Base-by-base conservation (phyloP, 805 yeast species). In the Saturnispora serradocipensis region DNA sequence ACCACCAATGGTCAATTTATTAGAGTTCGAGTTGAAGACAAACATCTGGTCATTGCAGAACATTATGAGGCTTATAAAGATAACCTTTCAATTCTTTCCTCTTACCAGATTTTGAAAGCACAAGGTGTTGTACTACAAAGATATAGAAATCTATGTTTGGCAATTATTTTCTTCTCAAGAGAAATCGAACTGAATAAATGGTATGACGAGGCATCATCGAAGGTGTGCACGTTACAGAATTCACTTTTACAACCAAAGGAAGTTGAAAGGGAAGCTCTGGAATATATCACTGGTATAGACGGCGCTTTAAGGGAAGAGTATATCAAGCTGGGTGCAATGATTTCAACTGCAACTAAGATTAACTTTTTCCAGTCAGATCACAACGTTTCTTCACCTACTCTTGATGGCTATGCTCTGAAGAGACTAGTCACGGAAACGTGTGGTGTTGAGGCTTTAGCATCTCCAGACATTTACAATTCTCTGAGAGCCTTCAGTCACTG, bases 361-460 rank as follows among this genome's bases (percentile, higher is more conserved):
- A 75, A 77, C 58, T 78, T 77, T 56, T 67, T 77, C 51, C 82
- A 77, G 54, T 75, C 81, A 1, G 82, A 78, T 59, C 83, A 78
- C 58, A 78, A 73, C 59, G 72, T 75, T 18, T 73, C 78, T 20
- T 49, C 59, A 25, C 74, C 78, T n/a, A 69, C 67, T 48, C 60
- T 77, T 20, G 80, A 76, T 51, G 80, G 81, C 0, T 54, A 59
- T 40, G 72, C 68, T 54, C 62, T 78, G 65, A 66, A 68, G 36
- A 63, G 67, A 46, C 67, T 68, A 32, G 69, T 76, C 43, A 56
- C 56, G 20, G 65, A 67, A 40, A 67, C 70, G 50, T 75, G 68
- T 52, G 80, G 78, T 6, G 61, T 56, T 5, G 72, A 65, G 3
- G 57, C 59, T 1, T 54, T 76, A 27, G 61, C 61, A 8, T 70